These are phyloP conservation scores for Xerocomellus intermedius DNA, from an alignment of 768 basidiomycete species.

Conservation along the genomic window DNA sequence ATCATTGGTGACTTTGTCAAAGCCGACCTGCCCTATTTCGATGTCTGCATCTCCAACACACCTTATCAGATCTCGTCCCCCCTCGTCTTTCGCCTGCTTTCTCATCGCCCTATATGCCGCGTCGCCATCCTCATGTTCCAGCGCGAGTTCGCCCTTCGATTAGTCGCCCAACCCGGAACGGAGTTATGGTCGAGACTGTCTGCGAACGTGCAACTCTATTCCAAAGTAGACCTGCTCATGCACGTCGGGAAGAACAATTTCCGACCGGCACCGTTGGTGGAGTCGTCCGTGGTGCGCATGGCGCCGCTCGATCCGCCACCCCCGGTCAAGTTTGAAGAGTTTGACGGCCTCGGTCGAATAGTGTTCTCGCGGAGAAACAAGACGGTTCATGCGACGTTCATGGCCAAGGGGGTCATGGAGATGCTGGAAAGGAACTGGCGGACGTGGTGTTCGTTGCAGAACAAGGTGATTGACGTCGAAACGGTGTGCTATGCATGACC, in stretches of 20 bases:
- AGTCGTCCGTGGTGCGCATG: constrained; percentile 88
- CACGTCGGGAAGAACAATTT: constrained; percentile 98
- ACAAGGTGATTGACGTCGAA: constrained; percentile 44
- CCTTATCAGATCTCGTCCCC: constrained; percentile 99
- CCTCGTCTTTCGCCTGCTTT: constrained; percentile 93
- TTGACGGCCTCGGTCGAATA: constrained; percentile 91
- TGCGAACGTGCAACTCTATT: constrained; percentile 96
- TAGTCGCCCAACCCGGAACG: constrained; percentile 82
- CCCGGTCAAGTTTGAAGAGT: constrained; percentile 94
- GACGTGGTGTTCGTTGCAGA: constrained; percentile 85
- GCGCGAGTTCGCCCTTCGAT: constrained; percentile 92
- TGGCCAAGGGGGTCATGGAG: constrained; percentile 91
- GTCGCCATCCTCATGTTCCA: constrained; percentile 99
- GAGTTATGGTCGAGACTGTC: constrained; percentile 90
- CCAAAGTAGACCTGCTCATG: constrained; percentile 95
- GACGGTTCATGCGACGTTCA: constrained; percentile 84
- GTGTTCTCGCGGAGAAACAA: constrained; percentile 90
- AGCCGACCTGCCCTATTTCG: constrained; percentile 96
- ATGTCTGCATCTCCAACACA: constrained; percentile 98
- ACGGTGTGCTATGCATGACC: background rate
- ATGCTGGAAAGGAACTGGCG: constrained; percentile 93
- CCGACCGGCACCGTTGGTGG: constrained; percentile 92
- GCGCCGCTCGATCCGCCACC: constrained; percentile 94
- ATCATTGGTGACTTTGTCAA: constrained; percentile 98
- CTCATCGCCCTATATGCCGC: constrained; percentile 92